Base-by-base conservation (phyloP, 495 filamentous ascomycete genomes). In the Penicillium coprophilum region DNA sequence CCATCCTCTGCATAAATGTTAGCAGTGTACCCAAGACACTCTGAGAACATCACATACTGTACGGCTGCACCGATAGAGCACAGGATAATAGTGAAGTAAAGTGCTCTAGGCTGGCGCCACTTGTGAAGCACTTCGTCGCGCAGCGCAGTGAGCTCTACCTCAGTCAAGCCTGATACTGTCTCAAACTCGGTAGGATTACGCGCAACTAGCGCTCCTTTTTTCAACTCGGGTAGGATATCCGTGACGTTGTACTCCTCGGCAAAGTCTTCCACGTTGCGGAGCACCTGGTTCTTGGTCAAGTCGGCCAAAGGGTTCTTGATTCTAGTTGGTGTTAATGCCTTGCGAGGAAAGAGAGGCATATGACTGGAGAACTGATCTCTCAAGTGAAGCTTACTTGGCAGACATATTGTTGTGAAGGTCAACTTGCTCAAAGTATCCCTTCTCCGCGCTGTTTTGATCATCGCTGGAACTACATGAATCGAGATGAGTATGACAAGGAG, bases 21-120 rank as follows among this genome's bases (percentile, higher is more conserved):
- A 68, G 46, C 7, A 19, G 9, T 34, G 12, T 38, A 40, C 6
- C 9, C 5, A n/a, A 12, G n/a, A 32, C 3, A n/a, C 36, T 11
- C n/a, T 24, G 15, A 2, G 12, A 32, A 27, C 17, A 23, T 34
- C 28, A 71, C 75, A 48, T 73, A 76, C 71, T 89, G 86, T 4
- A 87, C 83, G 8, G 85, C 85, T 46, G 87, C 87, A 27, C 83
- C 87, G 46, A 91, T 82, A 23, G 87, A 89, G 62, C 83, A 86
- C 17, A 89, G 76, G 38, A 83, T 75, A 61, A 91, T 85, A 27
- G 86, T 88, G 39, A 87, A 78, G 66, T 89, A 91, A 13, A 91
- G 80, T 23, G 79, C 71, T 51, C 50, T 62, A 6, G 87, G 87
- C 56, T 87, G 84, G 38, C 78, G 75, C 83, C 85, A 91, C 50